phyloP scores from a whole-genome alignment of 2,329 filamentous ascomycete species.

The Escovopsis sp. region DNA sequence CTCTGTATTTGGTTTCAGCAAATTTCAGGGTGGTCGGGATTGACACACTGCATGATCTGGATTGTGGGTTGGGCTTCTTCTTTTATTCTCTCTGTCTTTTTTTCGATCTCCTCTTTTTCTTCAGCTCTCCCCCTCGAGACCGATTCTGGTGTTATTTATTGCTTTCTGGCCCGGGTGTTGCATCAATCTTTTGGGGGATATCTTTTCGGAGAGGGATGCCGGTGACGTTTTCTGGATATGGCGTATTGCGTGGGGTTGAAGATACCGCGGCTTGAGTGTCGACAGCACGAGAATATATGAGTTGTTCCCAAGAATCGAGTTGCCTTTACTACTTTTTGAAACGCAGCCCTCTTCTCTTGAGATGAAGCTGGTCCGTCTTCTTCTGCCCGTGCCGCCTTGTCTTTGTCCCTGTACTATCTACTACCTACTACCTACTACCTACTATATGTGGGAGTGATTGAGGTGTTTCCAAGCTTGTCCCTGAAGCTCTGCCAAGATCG shows the following conservation, averaged over 20 bases:
- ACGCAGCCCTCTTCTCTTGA: too few relatives aligned
- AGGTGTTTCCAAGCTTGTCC: too few relatives aligned
- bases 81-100: too few relatives aligned
- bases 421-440: too few relatives aligned
- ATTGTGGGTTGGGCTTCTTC: conserved; percentile 16
- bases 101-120: too few relatives aligned
- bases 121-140: too few relatives aligned
- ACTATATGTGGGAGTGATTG: too few relatives aligned
- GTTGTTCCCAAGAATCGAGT: conserved; percentile 11
- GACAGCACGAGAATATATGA: conserved; percentile 26
- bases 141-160: conserved; percentile 13
- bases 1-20: conserved; percentile 13
- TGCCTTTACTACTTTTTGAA: neutral
- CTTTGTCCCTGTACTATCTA: neutral
- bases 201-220: conserved; percentile 10
- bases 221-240: conserved; percentile 19
- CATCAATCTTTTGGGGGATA: conserved; percentile 12
- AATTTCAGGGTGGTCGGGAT: conserved; percentile 18
- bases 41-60: conserved; percentile 19
- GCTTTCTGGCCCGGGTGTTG: conserved; percentile 22
- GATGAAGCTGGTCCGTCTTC: too few relatives aligned
- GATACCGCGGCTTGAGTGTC: conserved; percentile 16
- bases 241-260: conserved; percentile 17
- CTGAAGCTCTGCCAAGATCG: too few relatives aligned
- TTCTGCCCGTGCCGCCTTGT: too few relatives aligned